These are phyloP conservation scores for Mariannaea elegans DNA, from an alignment of 2,329 filamentous ascomycete genomes.

Conservation along the genomic window DNA sequence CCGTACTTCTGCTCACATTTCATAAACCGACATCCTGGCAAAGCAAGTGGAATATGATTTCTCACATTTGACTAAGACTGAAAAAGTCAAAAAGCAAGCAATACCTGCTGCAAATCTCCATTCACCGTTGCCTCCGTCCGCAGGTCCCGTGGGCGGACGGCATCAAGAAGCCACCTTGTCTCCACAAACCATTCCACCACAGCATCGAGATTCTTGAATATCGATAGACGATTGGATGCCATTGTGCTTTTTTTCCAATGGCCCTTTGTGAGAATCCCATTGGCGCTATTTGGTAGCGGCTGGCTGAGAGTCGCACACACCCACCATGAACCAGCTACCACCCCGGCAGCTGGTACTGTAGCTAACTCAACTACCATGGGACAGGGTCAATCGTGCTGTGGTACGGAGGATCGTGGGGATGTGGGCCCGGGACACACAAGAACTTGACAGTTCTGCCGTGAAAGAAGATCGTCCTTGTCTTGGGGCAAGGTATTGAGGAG, in stretches of 20 bases:
- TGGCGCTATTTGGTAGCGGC: slow-evolving; percentile 3
- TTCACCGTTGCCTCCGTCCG: too few relatives aligned
- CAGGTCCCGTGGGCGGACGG: too few relatives aligned
- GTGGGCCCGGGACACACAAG: neutral
- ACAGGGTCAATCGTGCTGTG: slow-evolving; percentile 3
- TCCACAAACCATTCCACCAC: neutral
- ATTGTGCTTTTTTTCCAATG: slow-evolving; percentile 29
- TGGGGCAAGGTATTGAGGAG: neutral
- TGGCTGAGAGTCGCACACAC: neutral
- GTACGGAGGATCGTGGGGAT: slow-evolving; percentile 11
- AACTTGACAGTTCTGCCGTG: neutral
- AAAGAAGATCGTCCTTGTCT: slow-evolving; percentile 17
- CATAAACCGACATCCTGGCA: too few relatives aligned
- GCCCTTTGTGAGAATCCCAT: slow-evolving; percentile 36
- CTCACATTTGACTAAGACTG: too few relatives aligned
- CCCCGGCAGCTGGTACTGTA: neutral
- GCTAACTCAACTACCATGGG: neutral
- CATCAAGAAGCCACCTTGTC: too few relatives aligned
- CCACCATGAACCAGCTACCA: slow-evolving; percentile 11
- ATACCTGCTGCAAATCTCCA: too few relatives aligned
- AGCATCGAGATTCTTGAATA: slow-evolving; percentile 31
- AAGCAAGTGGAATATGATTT: too few relatives aligned
- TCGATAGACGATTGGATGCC: slow-evolving; percentile 31
- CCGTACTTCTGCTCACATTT: too few relatives aligned
- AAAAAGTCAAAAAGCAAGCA: too few relatives aligned